A percentile compares a stretch with the other conserved stretches of the same genome.
These are phyloP conservation scores for Colletotrichum sp. DNA, from an alignment of 2,329 filamentous ascomycete species.

Conservation along the genomic window DNA sequence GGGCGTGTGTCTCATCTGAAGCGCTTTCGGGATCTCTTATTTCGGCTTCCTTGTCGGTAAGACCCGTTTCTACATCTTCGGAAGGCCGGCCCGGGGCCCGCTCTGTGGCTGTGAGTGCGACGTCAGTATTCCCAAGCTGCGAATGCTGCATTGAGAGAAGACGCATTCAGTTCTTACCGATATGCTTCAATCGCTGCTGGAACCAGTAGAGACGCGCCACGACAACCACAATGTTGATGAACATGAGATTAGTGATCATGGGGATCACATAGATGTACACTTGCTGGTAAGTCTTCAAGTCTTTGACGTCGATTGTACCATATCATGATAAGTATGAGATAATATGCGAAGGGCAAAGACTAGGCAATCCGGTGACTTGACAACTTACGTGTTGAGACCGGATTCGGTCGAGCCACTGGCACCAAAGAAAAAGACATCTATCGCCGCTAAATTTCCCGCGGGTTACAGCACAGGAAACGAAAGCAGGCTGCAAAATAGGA, in stretches of 20 bases:
- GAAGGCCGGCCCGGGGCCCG: no score
- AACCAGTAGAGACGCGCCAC: constrained; percentile 54
- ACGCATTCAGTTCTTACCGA: constrained; percentile 27
- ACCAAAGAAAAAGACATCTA: constrained; percentile 56
- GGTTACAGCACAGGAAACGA: neutral
- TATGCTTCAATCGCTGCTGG: constrained; percentile 43
- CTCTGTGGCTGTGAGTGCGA: neutral
- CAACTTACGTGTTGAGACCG: constrained; percentile 51
- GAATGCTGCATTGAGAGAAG: neutral
- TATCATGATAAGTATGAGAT: neutral
- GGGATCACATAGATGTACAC: constrained; percentile 54
- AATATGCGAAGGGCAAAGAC: neutral
- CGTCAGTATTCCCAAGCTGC: neutral
- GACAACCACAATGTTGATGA: constrained; percentile 54
- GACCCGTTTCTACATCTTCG: neutral
- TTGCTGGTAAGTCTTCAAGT: constrained; percentile 54
- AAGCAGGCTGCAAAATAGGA: neutral
- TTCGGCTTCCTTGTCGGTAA: neutral
- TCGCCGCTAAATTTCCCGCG: constrained; percentile 40
- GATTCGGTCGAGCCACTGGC: constrained; percentile 54
- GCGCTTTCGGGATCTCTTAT: neutral
- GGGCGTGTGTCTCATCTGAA: neutral
- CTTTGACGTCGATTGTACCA: constrained; percentile 51
- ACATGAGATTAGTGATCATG: constrained; percentile 50
- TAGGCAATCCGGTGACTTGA: neutral